Evolutionary conservation across 192 early-diverging fungal genomes (phyloP), one percentile per base, ranked within the genome.

Genomic region (Physocladia obscura): DNA sequence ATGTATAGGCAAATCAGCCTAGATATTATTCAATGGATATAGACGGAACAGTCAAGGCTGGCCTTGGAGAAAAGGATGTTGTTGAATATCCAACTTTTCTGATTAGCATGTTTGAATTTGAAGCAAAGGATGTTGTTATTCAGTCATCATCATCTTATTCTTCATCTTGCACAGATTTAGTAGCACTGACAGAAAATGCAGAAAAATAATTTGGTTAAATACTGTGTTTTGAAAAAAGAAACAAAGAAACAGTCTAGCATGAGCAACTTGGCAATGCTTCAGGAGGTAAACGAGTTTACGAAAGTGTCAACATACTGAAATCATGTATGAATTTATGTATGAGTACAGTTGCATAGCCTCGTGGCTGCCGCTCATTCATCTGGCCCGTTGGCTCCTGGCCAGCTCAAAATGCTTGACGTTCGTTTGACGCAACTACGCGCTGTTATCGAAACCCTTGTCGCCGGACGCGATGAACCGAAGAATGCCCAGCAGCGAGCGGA

Each of bases 391-490:
- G 26, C 36, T 2, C 62, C 38, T 2, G 15, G 19, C 11, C 19
- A 27, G 37, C 47, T 67, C 1, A 73, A 67, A 24, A 30, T 36
- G 26, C 62, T 73, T 17, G 38, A 67, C 48, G 17, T 67, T 3
- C 49, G 54, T n/a, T 62, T 73, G 11, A 55, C 38, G 15, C 50
- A 36, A 4, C 30, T 58, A n/a, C 49, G 62, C 13, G 51, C 62
- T 6, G 6, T 17, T 4, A 19, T 73, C 6, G 4, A 31, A 2
- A 8, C 8, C 4, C 26, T 72, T 0, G 8, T 58, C 3, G 39
- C 22, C n/a, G n/a, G n/a, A n/a, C n/a, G n/a, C n/a, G 47, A 47
- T 2, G 62, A 64, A 44, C 6, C 51, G 37, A 73, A 73, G 34
- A 48, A 54, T 32, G 35, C 50, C 29, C 54, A 24, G 17, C 49